Evolutionary conservation across 306 rosid species (phyloP), one percentile per base, ranked within the genome.

Genomic region (Astragalus membranaceus): DNA sequence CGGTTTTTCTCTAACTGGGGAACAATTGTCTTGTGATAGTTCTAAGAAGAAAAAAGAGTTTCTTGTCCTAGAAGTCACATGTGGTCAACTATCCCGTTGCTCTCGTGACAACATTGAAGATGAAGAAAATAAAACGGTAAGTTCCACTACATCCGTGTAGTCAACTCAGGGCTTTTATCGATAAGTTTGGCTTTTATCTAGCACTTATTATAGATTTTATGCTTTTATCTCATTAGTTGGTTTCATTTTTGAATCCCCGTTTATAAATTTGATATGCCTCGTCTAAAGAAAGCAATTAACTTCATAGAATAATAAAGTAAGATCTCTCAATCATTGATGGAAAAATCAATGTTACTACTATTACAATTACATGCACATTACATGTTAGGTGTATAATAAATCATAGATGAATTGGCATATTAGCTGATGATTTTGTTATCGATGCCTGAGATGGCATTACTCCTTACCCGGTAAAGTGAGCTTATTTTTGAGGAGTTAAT

Each of bases 31-130:
- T 78, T 73, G 5, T 75, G 36, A 53, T 64, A 90, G 98, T 78
- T 7, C 92, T 15, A 93, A 88, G 87, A 93, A 14, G 74, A 80
- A 88, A 65, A 90, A 93, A 82, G 94, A 85, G 70, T 93, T 81
- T 82, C 88, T 93, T 62, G 90, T 85, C 68, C 92, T 94, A 5
- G 8, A 36, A 3, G 30, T 26, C 30, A 1, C 30, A 13, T 33
- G 64, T 58, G 44, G 64, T 7, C 12, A 4, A 4, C 13, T 1
- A 9, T 33, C 8, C 26, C 12, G 7, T 79, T 81, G 82, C 83
- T 83, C 84, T 0, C 84, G 81, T 16, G 96, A 86, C 33, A 8
- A 35, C 30, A 69, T 58, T 57, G 89, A 71, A 59, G 90, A 80
- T 58, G 97, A 85, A 70, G 96, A 81, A 69, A 85, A 80, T 65